Percentiles rank a stretch among this genome's conserved stretches.
Evolutionary conservation across 192 early-diverging fungal species (phyloP).

Genomic region (Coemansia sp.): DNA sequence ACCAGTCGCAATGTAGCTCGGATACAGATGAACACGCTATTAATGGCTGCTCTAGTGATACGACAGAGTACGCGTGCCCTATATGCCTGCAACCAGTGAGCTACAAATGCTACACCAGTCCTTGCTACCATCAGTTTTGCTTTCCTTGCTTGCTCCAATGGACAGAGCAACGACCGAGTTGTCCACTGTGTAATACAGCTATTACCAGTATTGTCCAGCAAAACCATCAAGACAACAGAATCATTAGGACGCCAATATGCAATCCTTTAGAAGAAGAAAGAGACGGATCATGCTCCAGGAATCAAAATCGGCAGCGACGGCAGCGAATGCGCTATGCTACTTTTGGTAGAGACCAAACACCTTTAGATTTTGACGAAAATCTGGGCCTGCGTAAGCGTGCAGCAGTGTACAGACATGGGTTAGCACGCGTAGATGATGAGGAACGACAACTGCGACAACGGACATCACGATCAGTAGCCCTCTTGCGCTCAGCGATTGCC

Average conservation of each 20-base stretch:
- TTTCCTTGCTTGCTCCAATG: constrained; percentile 52
- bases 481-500: constrained; percentile 9
- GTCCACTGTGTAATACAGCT: constrained; percentile 52
- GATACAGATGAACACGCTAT: background rate
- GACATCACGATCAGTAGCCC: background rate
- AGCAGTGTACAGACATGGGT: constrained; percentile 21
- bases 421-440: constrained; percentile 8
- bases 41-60: background rate
- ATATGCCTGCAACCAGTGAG: constrained; percentile 35
- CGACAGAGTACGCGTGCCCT: constrained; percentile 26
- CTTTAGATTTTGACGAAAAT: background rate
- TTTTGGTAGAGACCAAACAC: constrained; percentile 15
- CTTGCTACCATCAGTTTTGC: constrained; percentile 57
- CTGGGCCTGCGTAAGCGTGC: constrained; percentile 37
- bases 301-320: background rate
- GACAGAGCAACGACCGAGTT: constrained; percentile 32
- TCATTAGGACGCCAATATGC: background rate
- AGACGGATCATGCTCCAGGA: background rate
- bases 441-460: background rate
- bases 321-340: background rate
- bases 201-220: constrained; percentile 22
- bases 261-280: background rate
- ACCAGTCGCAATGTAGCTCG: background rate
- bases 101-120: constrained; percentile 19
- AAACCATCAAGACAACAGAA: background rate